Evolutionary conservation across 2,329 filamentous ascomycete species (phyloP).

Genomic region (Ophiostoma pallidulum): DNA sequence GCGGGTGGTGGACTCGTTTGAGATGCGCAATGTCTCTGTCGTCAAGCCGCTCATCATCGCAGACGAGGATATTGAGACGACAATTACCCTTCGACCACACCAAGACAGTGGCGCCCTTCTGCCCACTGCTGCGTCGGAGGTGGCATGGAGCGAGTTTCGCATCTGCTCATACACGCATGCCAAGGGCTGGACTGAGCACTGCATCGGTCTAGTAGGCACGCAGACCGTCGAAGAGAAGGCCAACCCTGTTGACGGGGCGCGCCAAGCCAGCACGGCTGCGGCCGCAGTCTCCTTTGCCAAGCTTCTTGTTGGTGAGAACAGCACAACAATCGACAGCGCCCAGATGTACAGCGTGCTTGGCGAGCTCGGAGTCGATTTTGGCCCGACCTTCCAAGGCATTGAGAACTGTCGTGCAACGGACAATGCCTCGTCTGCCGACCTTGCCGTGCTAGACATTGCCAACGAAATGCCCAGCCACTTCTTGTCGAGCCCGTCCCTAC

Average conservation of each 20-base stretch:
- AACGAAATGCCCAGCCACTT: conserved; percentile 31
- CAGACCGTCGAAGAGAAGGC: conserved; percentile 21
- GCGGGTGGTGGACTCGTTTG: conserved; percentile 29
- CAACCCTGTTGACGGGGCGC: conserved; percentile 33
- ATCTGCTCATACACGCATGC: conserved; percentile 44
- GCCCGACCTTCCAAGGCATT: conserved; percentile 42
- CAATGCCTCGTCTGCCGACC: conserved; percentile 25
- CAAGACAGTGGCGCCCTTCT: conserved; percentile 26
- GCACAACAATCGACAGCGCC: conserved; percentile 22
- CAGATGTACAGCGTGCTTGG: conserved; percentile 38
- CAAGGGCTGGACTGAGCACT: conserved; percentile 50
- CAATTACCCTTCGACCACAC: conserved; percentile 34
- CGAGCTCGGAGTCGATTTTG: conserved; percentile 40
- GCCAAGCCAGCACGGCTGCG: conserved; percentile 22
- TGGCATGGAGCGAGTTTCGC: conserved; percentile 45
- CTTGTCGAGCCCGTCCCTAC: conserved; percentile 25
- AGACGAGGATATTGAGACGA: conserved; percentile 42
- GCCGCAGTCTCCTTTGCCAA: conserved; percentile 24
- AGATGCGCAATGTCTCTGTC: conserved; percentile 38
- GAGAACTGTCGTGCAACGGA: conserved; percentile 32
- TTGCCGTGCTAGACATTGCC: conserved; percentile 28
- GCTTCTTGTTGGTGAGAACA: background rate
- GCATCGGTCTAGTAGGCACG: conserved; percentile 41
- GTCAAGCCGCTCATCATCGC: conserved; percentile 37
- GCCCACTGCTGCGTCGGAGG: conserved; percentile 28